Evolutionary conservation across 1,284 basidiomycete genomes (phyloP).

Genomic region (Tetrapyrgos nigripes): DNA sequence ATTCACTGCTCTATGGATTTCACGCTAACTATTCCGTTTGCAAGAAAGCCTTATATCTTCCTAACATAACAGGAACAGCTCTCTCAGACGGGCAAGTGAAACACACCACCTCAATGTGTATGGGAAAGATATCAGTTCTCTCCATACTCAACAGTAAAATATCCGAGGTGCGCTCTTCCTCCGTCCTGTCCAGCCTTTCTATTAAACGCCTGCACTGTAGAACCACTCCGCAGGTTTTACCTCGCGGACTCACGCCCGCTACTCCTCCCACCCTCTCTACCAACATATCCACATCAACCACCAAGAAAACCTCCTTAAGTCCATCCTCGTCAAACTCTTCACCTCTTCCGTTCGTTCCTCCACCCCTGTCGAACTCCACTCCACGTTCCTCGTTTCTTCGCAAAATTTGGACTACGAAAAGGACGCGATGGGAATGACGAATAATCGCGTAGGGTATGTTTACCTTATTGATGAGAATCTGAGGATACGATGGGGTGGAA

Average conservation of each 20-base stretch:
- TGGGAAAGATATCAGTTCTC: constrained; percentile 81
- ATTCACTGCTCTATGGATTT: neutral
- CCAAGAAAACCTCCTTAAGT: constrained; percentile 92
- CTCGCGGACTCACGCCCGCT: constrained; percentile 65
- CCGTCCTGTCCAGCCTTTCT: constrained; percentile 1
- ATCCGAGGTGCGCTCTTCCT: constrained; percentile 72
- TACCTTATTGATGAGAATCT: constrained; percentile 88
- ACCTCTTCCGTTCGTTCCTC: constrained; percentile 72
- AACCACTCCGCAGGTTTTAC: constrained; percentile 85
- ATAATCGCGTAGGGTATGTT: constrained; percentile 93
- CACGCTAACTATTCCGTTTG: constrained; percentile 11
- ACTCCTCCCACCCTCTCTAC: constrained; percentile 70
- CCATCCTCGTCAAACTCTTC: constrained; percentile 87
- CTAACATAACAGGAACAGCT: constrained; percentile 83
- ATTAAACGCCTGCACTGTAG: constrained; percentile 43
- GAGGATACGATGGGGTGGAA: constrained; percentile 93
- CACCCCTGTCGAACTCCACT: constrained; percentile 71
- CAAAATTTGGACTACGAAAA: constrained; percentile 85
- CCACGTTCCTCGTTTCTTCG: constrained; percentile 82
- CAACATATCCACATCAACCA: constrained; percentile 84
- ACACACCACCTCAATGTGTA: constrained; percentile 83
- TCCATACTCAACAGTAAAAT: constrained; percentile 84
- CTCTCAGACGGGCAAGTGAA: constrained; percentile 60
- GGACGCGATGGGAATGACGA: constrained; percentile 85
- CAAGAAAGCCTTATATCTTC: constrained; percentile 91